Evolutionary conservation across 768 basidiomycete genomes (phyloP), one percentile per base, ranked within the genome.

Genomic region (Lactifluus echinatus): DNA sequence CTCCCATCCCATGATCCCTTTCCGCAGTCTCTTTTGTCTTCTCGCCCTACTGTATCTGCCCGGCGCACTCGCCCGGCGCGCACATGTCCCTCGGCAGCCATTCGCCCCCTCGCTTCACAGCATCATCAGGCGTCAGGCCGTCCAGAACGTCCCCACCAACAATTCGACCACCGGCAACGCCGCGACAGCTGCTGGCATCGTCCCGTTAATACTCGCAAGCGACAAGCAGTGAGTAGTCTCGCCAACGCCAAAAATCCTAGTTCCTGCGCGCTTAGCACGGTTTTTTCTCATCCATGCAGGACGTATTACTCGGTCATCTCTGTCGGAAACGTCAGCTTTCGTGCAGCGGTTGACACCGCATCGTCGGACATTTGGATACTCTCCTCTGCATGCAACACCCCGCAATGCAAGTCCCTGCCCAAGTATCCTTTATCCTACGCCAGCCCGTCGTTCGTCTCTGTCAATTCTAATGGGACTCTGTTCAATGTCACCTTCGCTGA

Each of bases 331-430:
- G 79, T 87, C 55, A 79, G 71, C 64, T 84, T 89, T 63, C 82
- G 87, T 15, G 80, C 83, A 19, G 81, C 80, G 0, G 71, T 90
- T 43, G 89, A 91, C 66, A 90, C 88, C 1, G 89, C 76, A 17
- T 89, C 87, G 8, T 73, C 84, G 15, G 83, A 84, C 71, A 69
- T 86, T 12, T 91, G 87, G 87, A 60, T 90, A 19, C 65, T 80
- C 43, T 84, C 87, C 15, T 83, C 86, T 8, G 74, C 64, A 4
- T 91, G 89, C 69, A 69, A 68, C 28, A 76, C 81, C 12, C 63
- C 66, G n/a, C 65, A 75, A 0, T 90, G 89, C 69, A 71, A 73
- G 45, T 62, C 67, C 3, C 73, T 84, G 8, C 89, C 89, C n/a
- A 76, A 73, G 55, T 91, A 89, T 67, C 89, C 87, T 17, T 73